Percentiles rank a stretch among this genome's conserved stretches.
These are phyloP conservation scores for cucumber (Cucumis sativus) DNA, from an alignment of 306 rosid species.

Conservation along the genomic window Cucumber_9930_V3 NC_026657.2:1391001-1391500, in stretches of 20 bases:
- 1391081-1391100: background rate
- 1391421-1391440: too few relatives aligned
- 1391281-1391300: too few relatives aligned
- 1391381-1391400: too few relatives aligned
- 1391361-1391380: too few relatives aligned
- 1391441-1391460: too few relatives aligned
- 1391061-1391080: background rate
- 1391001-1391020: conserved; percentile 93
- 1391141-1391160: background rate
- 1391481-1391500: background rate
- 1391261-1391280: background rate
- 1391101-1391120: background rate
- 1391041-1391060: background rate
- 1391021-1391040: conserved; percentile 38
- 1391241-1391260: background rate
- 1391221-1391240: background rate
- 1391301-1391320: too few relatives aligned
- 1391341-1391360: too few relatives aligned
- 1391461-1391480: too few relatives aligned
- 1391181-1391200: background rate
- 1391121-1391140: background rate
- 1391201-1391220: background rate
- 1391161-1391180: background rate
- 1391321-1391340: too few relatives aligned
- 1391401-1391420: too few relatives aligned